Evolutionary conservation across 148 eudicot genomes (phyloP), one percentile per base, ranked within the genome.

Genomic region (Linanthus parryae): DNA sequence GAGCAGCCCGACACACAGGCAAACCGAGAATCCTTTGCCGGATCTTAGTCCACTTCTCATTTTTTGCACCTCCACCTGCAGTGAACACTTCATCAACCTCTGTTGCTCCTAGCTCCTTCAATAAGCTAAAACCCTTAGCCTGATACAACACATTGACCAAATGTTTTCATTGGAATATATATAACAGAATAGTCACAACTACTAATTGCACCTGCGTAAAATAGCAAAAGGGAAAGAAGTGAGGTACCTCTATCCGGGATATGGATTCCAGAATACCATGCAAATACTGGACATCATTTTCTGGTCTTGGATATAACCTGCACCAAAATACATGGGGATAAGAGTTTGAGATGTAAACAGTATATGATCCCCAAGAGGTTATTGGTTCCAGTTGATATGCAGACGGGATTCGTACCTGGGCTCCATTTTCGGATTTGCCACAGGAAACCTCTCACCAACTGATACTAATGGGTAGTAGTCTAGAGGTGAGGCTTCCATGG

Each of bases 241-340:
- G 28, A 24, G 43, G 34, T 57, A 91, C 98, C 96, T 94, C 99
- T 53, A 88, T 94, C 2, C 92, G 84, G 5, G 99, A 96, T 44
- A 94, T 94, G 30, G 99, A 94, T 67, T 94, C 99, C 1, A 94
- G 76, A 30, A 94, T 73, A 38, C 99, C 99, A 44, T 88, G 99
- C 66, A 94, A 72, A 57, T 73, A 94, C 65, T 78, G 86, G 0
- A 73, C 84, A 56, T 88, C 99, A 58, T 58, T 74, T 54, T 78
- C 77, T 38, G 96, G 99, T 9, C 95, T 82, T 25, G 99, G 99
- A 54, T 74, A 62, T 69, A 94, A 76, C 68, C 99, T 94, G 71
- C 29, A 60, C 23, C 40, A 58, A 15, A n/a, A n/a, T n/a, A n/a
- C n/a, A n/a, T n/a, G n/a, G n/a, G n/a, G n/a, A n/a, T n/a, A n/a